A percentile compares a stretch with the other conserved stretches of the same genome.
Conservation (phyloP, 2,329 filamentous ascomycete species). For the Aaosphaeria arxii region DNA sequence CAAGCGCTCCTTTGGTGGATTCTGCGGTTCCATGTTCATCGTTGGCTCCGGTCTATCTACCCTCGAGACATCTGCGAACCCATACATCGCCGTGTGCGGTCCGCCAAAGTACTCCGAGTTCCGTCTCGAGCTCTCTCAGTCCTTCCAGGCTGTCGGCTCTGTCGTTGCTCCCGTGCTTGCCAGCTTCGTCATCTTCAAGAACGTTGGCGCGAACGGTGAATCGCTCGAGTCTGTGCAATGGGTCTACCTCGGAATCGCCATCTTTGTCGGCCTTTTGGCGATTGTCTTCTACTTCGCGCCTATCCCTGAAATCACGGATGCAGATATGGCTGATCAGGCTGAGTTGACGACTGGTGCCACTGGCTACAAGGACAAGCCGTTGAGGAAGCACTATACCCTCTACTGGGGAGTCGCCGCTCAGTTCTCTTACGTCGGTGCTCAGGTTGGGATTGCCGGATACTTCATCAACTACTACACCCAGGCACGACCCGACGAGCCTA, state of each 20-base stretch:
- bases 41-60: slow-evolving; percentile 71
- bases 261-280: slow-evolving; percentile 67
- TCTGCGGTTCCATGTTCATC: slow-evolving; percentile 69
- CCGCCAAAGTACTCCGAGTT: slow-evolving; percentile 73
- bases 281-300: slow-evolving; percentile 63
- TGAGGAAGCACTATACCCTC: slow-evolving; percentile 58
- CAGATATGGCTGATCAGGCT: slow-evolving; percentile 54
- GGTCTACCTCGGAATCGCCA: slow-evolving; percentile 76
- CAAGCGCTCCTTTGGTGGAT: slow-evolving; percentile 69
- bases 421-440: slow-evolving; percentile 55
- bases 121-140: slow-evolving; percentile 73
- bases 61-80: slow-evolving; percentile 75
- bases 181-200: slow-evolving; percentile 69
- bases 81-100: slow-evolving; percentile 72
- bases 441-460: slow-evolving; percentile 55
- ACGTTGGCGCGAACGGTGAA: slow-evolving; percentile 53
- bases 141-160: slow-evolving; percentile 73
- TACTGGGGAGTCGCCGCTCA: slow-evolving; percentile 36
- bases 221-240: slow-evolving; percentile 70
- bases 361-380: slow-evolving; percentile 58
- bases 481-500: slow-evolving; percentile 26
- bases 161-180: slow-evolving; percentile 72
- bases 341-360: slow-evolving; percentile 40
- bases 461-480: slow-evolving; percentile 40
- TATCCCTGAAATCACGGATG: slow-evolving; percentile 66